These are phyloP conservation scores for Hansenula lynferdii DNA, from an alignment of 1,139 yeast species.

Conservation along the genomic window DNA sequence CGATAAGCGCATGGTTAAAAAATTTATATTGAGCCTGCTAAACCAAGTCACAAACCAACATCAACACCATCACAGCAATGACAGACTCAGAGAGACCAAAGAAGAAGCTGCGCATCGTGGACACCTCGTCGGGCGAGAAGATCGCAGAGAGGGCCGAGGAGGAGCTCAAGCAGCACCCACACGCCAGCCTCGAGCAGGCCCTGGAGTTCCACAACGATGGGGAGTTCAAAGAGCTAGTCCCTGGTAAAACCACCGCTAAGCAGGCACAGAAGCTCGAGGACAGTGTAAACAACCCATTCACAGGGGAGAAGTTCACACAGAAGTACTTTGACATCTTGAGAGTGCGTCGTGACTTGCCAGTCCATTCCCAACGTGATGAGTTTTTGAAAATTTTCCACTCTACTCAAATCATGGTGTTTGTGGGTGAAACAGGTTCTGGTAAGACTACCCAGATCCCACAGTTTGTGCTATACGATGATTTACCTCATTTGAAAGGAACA, in stretches of 20 bases:
- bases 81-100: constrained; percentile 29
- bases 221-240: constrained; percentile 47
- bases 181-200: constrained; percentile 22
- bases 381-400: constrained; percentile 77
- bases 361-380: constrained; percentile 88
- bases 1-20: no score
- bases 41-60: neutral
- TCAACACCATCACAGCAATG: constrained; percentile 5
- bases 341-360: constrained; percentile 84
- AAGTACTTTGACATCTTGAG: constrained; percentile 75
- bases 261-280: constrained; percentile 65
- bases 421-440: constrained; percentile 99
- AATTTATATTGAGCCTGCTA: neutral
- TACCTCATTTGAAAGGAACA: constrained; percentile 74
- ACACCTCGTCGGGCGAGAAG: constrained; percentile 44
- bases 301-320: constrained; percentile 54
- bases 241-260: constrained; percentile 70
- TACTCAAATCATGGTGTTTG: constrained; percentile 95
- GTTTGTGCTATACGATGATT: constrained; percentile 87
- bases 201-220: constrained; percentile 41
- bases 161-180: constrained; percentile 27
- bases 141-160: constrained; percentile 57
- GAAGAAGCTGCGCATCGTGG: constrained; percentile 38
- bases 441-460: constrained; percentile 97
- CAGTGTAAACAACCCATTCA: constrained; percentile 71